Evolutionary conservation across 1,284 basidiomycete genomes (phyloP).

Genomic region (Sporisorium exsertum): DNA sequence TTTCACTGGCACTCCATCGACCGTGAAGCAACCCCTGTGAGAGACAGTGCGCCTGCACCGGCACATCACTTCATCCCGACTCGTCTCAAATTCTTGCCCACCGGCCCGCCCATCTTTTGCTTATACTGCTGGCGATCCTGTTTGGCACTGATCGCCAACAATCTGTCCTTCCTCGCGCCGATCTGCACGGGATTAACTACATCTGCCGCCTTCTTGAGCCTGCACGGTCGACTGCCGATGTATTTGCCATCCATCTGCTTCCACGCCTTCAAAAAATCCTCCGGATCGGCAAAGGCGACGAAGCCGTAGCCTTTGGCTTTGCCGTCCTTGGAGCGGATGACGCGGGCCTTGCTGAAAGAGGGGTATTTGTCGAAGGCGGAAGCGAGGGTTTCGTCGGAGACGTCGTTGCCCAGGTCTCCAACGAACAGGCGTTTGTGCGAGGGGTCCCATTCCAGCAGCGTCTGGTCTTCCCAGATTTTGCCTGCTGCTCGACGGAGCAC

Average conservation of each 20-base stretch:
- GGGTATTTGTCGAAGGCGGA: constrained; percentile 90
- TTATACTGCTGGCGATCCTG: constrained; percentile 55
- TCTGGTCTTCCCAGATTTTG: constrained; percentile 97
- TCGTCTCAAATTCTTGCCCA: constrained; percentile 59
- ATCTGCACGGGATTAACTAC: constrained; percentile 60
- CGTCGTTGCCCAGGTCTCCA: constrained; percentile 97
- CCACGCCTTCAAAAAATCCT: constrained; percentile 98
- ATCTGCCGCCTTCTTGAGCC: constrained; percentile 66
- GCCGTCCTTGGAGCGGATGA: constrained; percentile 84
- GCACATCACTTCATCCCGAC: constrained; percentile 9
- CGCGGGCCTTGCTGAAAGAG: constrained; percentile 92
- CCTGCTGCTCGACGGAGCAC: constrained; percentile 94
- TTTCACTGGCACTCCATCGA: background rate
- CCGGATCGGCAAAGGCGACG: constrained; percentile 96
- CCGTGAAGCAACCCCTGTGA: too few species aligned
- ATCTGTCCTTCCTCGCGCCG: constrained; percentile 64
- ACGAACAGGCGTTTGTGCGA: constrained; percentile 98
- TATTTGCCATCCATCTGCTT: constrained; percentile 95
- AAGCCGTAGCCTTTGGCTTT: constrained; percentile 94
- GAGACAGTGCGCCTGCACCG: too few species aligned
- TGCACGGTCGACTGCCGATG: constrained; percentile 65
- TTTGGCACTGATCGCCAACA: constrained; percentile 60
- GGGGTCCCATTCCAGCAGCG: constrained; percentile 96
- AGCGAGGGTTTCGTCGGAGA: constrained; percentile 90
- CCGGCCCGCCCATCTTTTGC: constrained; percentile 65